Evolutionary conservation across 169 alveolate species (phyloP).

Genomic region (Eimeria falciformis): DNA sequence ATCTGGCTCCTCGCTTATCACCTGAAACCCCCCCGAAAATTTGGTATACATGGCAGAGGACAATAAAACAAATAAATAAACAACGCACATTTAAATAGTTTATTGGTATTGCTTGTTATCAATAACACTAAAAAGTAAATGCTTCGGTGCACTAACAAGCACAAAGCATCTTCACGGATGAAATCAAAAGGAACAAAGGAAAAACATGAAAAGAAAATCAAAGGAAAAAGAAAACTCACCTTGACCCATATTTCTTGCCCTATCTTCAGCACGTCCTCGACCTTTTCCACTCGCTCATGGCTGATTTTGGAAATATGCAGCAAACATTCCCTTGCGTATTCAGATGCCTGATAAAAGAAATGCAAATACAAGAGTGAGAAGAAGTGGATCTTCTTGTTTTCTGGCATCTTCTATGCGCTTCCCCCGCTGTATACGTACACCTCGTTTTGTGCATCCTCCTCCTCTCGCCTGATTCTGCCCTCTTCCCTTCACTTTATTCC

Average conservation of each 20-base stretch:
- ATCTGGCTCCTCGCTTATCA: conserved; percentile 40
- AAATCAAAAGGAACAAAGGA: not conserved
- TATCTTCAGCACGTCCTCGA: conserved; percentile 36
- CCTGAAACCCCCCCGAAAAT: conserved; percentile 6
- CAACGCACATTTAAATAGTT: not conserved
- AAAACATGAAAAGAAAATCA: not conserved
- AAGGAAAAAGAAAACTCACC: not conserved
- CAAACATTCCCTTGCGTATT: conserved; percentile 39
- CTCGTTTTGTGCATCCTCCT: no score
- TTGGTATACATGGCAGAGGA: no score
- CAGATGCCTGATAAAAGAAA: not conserved
- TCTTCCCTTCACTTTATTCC: no score
- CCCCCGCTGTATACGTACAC: no score
- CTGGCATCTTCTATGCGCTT: no score
- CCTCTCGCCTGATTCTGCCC: no score
- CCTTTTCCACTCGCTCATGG: conserved; percentile 30
- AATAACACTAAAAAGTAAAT: no score
- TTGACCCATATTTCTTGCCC: conserved; percentile 69
- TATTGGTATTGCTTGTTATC: not conserved
- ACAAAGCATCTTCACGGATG: not conserved
- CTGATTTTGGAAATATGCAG: conserved; percentile 43
- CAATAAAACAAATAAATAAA: not conserved
- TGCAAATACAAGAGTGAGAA: not conserved
- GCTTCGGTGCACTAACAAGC: not conserved
- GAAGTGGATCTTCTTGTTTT: no score